These are phyloP conservation scores for Cladophialophora carrionii DNA, from an alignment of 2,329 filamentous ascomycete species.

Conservation along the genomic window DNA sequence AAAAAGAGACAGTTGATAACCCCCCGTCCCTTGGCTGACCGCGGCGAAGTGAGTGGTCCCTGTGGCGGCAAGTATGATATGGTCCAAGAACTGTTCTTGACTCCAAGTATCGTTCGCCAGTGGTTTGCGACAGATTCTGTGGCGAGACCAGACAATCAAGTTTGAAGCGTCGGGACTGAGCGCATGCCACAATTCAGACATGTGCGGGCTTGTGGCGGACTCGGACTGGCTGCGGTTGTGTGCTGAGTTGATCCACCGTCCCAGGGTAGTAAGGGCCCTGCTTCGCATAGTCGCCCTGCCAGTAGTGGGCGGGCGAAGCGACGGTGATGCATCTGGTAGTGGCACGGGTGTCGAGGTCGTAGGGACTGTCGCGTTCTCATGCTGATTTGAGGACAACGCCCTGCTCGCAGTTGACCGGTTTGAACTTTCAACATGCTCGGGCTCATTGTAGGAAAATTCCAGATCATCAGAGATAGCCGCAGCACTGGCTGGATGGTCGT, in stretches of 20 bases:
- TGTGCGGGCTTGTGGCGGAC: background rate
- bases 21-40: background rate
- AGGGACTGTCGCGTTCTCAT: background rate
- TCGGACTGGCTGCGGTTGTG: slow-evolving; percentile 6
- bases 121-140: background rate
- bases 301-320: background rate
- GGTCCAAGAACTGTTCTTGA: slow-evolving; percentile 3
- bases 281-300: background rate
- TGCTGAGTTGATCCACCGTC: background rate
- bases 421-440: background rate
- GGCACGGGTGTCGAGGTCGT: background rate
- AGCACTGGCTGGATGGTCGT: background rate
- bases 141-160: slow-evolving; percentile 13
- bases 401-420: background rate
- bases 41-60: slow-evolving; percentile 9
- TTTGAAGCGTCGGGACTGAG: slow-evolving; percentile 12
- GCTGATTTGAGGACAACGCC: background rate
- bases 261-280: background rate
- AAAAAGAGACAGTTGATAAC: slow-evolving; percentile 4
- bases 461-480: background rate
- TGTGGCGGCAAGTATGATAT: slow-evolving; percentile 10
- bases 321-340: background rate
- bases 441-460: background rate
- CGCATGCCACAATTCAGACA: background rate
- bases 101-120: background rate